Evolutionary conservation across 495 filamentous ascomycete genomes (phyloP), one percentile per base, ranked within the genome.

Genomic region (Daldinia childiae): DNA sequence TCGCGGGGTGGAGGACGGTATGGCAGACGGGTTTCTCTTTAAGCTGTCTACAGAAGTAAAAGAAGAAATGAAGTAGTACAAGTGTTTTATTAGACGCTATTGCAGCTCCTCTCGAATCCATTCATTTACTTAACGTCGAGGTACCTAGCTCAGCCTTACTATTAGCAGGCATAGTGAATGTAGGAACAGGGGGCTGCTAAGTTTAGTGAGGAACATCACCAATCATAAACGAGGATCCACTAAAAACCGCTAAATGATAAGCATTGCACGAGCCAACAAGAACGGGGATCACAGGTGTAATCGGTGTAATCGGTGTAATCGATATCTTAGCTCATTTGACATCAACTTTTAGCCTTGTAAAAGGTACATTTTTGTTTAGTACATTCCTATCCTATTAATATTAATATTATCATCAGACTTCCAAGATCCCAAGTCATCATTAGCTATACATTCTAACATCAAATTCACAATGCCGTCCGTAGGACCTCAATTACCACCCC

Each of bases 401-500:
- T 57, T n/a, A 1, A 57, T 32, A 12, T 36, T n/a, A 7, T 3
- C 21, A 56, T 12, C 32, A 32, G 12, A 11, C 59, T n/a, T 48
- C 51, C 21, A 45, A 45, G 34, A 19, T 36, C 38, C 9, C 2
- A 39, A 45, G 15, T 26, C 36, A n/a, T 17, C 4, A 66, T 17
- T 39, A 15, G 8, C 27, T 51, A 24, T 19, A 48, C 9, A 9
- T 24, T 24, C 21, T 4, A 21, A 55, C 14, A 64, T 55, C 29
- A 14, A 34, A 56, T 59, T 21, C 19, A 17, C 34, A 36, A 87
- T 87, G 85, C 60, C 82, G 8, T 82, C 83, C 3, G 81, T 86
- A 27, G 85, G 85, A 11, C 85, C 85, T 26, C 77, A 83, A 67
- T 72, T 87, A 19, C 84, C 85, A 3, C 81, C 85, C 7, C 83